These are phyloP conservation scores for Prunus mume DNA, from an alignment of 306 rosid species.

Conservation along the genomic window DNA sequence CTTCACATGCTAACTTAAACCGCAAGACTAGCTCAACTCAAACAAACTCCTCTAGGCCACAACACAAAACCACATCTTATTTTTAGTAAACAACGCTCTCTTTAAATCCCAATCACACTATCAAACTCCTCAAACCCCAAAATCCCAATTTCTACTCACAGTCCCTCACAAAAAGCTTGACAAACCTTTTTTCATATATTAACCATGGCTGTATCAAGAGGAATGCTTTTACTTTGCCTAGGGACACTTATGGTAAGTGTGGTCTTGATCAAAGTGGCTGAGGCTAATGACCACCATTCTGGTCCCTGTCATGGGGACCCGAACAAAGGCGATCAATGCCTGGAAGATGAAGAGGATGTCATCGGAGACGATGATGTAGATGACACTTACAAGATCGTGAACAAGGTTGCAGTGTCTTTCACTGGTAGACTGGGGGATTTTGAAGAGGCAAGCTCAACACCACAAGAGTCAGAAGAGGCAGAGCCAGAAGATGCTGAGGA, in stretches of 20 bases:
- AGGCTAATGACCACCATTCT: neutral
- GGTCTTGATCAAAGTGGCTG: constrained; percentile 16
- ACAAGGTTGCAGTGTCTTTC: constrained; percentile 8
- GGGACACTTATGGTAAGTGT: constrained; percentile 30
- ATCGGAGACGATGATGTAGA: constrained; percentile 37
- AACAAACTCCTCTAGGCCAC: constrained; percentile 7
- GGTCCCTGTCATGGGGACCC: neutral
- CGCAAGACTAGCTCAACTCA: constrained; percentile 38
- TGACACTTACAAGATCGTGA: constrained; percentile 37
- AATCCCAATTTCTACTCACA: neutral
- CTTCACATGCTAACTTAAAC: neutral
- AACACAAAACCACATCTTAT: neutral
- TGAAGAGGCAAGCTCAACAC: neutral
- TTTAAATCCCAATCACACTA: constrained; percentile 6
- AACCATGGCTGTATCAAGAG: constrained; percentile 34
- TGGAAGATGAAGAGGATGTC: constrained; percentile 1
- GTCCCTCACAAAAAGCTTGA: neutral
- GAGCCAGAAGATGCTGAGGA: neutral
- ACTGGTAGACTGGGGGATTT: neutral
- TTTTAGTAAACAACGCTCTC: constrained; percentile 22
- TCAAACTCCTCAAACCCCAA: neutral
- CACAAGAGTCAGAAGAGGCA: too few species aligned
- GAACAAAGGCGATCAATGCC: constrained; percentile 32
- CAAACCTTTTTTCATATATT: neutral
- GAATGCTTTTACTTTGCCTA: constrained; percentile 21